phyloP scores from a whole-genome alignment of 2,329 filamentous ascomycete genomes.

The Botrytis fragariae region DNA sequence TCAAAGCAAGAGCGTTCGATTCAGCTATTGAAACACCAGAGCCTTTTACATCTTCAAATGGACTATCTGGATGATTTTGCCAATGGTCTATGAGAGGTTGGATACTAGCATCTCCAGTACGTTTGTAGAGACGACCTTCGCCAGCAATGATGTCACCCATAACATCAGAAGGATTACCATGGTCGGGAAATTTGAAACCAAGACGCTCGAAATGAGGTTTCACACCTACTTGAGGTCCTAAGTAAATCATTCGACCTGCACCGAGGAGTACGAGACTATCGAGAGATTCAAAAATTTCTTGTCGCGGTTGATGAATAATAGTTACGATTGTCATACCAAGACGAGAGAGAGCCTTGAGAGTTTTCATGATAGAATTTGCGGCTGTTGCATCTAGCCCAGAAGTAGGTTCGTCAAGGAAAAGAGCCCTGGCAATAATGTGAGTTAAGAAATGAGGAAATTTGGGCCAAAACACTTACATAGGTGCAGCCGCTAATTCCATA shows the following conservation, averaged over 20 bases:
- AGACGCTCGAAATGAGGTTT: conserved; percentile 51
- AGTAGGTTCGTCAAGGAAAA: conserved; percentile 62
- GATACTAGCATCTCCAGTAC: conserved; percentile 46
- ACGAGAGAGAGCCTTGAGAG: conserved; percentile 59
- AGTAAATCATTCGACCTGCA: conserved; percentile 55
- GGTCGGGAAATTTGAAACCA: conserved; percentile 50
- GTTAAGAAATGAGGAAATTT: neutral
- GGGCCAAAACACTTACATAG: conserved; percentile 39
- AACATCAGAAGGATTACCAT: conserved; percentile 55
- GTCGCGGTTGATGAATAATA: conserved; percentile 55
- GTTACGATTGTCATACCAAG: conserved; percentile 53
- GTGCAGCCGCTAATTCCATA: conserved; percentile 56
- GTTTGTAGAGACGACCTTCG: conserved; percentile 52
- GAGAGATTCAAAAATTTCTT: conserved; percentile 55
- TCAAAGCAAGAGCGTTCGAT: conserved; percentile 43
- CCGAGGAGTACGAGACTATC: conserved; percentile 63
- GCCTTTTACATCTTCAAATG: conserved; percentile 3
- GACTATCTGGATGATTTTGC: conserved; percentile 30
- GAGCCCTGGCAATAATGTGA: conserved; percentile 37
- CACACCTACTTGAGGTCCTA: conserved; percentile 46
- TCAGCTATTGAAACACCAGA: conserved; percentile 39
- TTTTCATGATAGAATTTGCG: conserved; percentile 60
- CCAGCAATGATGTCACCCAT: conserved; percentile 62
- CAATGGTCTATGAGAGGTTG: conserved; percentile 51
- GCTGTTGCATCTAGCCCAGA: conserved; percentile 61